These are phyloP conservation scores for Sarocladium kiliense DNA, from an alignment of 2,329 filamentous ascomycete species.

Conservation along the genomic window DNA sequence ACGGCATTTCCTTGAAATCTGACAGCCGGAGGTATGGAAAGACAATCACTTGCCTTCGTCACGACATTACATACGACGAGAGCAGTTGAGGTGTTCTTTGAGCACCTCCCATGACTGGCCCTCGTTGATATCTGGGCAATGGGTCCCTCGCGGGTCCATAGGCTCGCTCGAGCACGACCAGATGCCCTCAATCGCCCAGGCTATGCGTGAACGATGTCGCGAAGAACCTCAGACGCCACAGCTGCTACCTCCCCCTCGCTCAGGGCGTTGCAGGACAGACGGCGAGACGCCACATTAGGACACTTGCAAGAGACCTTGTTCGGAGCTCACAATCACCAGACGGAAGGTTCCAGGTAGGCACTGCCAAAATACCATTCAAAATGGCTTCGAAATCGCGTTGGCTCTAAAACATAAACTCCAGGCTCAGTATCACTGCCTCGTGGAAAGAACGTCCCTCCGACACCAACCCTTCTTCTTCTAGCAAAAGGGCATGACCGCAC, in stretches of 20 bases:
- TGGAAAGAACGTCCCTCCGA: neutral
- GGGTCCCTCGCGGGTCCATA: too few species aligned
- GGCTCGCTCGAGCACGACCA: too few species aligned
- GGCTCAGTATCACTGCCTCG: neutral
- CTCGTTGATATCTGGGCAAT: too few species aligned
- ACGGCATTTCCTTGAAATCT: neutral
- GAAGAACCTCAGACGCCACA: constrained; percentile 2
- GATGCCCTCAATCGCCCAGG: too few species aligned
- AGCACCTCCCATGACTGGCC: neutral
- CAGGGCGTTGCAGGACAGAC: neutral
- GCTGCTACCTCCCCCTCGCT: neutral
- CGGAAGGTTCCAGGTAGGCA: neutral
- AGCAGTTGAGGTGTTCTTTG: too few species aligned
- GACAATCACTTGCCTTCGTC: too few species aligned
- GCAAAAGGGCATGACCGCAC: neutral
- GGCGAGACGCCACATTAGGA: constrained; percentile 1
- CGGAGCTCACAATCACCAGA: neutral
- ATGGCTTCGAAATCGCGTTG: neutral
- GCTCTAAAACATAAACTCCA: neutral
- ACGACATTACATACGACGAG: too few species aligned
- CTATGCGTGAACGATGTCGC: neutral
- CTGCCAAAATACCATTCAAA: neutral
- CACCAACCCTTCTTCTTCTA: neutral
- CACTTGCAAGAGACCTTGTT: neutral
- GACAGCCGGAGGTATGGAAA: too few species aligned